phyloP scores from a whole-genome alignment of 2,329 filamentous ascomycete species.

The Hymenoscyphus fraxineus region DNA sequence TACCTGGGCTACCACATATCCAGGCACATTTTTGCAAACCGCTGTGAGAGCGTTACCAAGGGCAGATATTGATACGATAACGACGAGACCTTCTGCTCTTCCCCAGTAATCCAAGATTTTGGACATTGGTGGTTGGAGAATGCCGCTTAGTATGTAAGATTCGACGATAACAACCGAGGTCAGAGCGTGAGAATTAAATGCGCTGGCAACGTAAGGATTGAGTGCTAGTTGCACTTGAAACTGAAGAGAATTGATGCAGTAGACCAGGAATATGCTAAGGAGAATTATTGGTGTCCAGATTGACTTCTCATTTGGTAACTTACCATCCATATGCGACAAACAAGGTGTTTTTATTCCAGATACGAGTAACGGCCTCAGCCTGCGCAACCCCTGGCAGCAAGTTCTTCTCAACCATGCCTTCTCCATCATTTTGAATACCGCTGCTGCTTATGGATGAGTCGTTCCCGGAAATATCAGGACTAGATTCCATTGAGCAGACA shows the following conservation, averaged over 20 bases:
- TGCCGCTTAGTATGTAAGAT: not conserved
- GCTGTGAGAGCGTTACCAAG: constrained; percentile 1
- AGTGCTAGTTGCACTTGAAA: not conserved
- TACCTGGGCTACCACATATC: constrained; percentile 2
- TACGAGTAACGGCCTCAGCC: constrained; percentile 49
- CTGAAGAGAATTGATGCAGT: not conserved
- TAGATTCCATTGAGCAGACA: not conserved
- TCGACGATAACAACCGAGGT: not conserved
- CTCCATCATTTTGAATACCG: not conserved
- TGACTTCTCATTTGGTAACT: not conserved
- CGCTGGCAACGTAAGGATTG: constrained; percentile 2
- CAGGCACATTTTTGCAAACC: constrained; percentile 1
- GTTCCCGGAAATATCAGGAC: not conserved
- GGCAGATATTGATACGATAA: not conserved
- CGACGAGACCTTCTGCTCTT: not conserved
- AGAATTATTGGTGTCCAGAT: not conserved
- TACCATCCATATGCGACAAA: constrained; percentile 40
- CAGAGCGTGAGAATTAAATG: constrained; percentile 2
- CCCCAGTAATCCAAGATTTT: constrained; percentile 16
- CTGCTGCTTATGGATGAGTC: not conserved
- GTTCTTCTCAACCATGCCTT: not conserved
- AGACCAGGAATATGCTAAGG: constrained; percentile 21
- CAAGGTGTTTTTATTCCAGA: constrained; percentile 47
- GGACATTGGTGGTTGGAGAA: not conserved
- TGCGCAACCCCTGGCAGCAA: constrained; percentile 43